Conservation (phyloP, 345 rosid genomes). For the Eutrema yunnanense region DNA sequence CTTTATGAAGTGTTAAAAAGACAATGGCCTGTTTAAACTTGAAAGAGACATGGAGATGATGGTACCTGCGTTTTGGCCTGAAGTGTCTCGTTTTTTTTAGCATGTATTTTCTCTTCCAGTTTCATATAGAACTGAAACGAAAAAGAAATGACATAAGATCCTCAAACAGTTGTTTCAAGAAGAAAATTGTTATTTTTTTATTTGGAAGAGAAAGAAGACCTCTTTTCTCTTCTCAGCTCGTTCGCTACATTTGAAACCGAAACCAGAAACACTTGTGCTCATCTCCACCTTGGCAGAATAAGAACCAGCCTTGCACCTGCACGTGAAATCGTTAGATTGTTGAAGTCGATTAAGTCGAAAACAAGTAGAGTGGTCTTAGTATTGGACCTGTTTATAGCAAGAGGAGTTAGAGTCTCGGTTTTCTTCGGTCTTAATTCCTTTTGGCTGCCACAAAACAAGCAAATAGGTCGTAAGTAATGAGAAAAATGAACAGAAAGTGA, state of each 20-base stretch:
- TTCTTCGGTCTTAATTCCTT: constrained; percentile 40
- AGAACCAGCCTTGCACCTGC: constrained; percentile 41
- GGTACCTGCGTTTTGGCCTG: constrained; percentile 66
- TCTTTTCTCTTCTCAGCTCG: constrained; percentile 83
- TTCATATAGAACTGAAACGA: constrained; percentile 53
- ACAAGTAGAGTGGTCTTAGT: not conserved
- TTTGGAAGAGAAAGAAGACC: constrained; percentile 30
- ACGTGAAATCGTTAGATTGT: constrained; percentile 4
- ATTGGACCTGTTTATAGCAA: constrained; percentile 43
- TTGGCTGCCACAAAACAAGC: constrained; percentile 34
- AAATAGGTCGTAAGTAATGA: not conserved
- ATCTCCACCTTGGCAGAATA: constrained; percentile 38
- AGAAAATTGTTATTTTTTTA: not conserved
- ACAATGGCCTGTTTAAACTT: not conserved
- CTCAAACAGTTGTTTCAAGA: not conserved
- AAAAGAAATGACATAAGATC: not conserved
- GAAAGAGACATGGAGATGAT: not conserved
- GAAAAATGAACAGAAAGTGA: not conserved
- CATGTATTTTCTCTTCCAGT: constrained; percentile 71
- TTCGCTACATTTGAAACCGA: constrained; percentile 58
- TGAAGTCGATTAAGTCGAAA: not conserved
- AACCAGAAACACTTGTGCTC: constrained; percentile 35
- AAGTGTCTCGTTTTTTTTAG: constrained; percentile 63
- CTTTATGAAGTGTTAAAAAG: not conserved
- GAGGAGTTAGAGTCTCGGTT: constrained; percentile 34